Conservation (phyloP, 208 protist genomes). For the Plasmodiophora brassicae region DNA sequence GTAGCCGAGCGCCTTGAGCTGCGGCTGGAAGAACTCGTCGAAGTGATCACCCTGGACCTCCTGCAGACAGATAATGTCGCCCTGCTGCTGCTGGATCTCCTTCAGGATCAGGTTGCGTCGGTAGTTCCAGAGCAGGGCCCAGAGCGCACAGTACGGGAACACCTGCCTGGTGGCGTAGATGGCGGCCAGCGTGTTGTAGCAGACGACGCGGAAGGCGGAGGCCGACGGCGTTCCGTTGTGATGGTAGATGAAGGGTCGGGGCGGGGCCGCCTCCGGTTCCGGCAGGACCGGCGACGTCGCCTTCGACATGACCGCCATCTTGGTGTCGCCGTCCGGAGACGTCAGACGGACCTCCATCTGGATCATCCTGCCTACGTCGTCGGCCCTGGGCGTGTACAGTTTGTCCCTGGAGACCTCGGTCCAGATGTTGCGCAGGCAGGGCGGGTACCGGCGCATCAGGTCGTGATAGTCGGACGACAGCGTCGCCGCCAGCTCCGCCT, state of each 20-base stretch:
- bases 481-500: not conserved
- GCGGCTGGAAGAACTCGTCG: slow-evolving; percentile 32
- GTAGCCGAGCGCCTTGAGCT: slow-evolving; percentile 18
- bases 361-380: slow-evolving; percentile 25
- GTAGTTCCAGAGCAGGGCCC: slow-evolving; percentile 7
- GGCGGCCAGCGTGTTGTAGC: slow-evolving; percentile 31
- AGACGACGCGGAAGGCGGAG: slow-evolving; percentile 13
- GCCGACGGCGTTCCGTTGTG: not conserved
- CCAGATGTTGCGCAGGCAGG: not conserved
- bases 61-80: slow-evolving; percentile 24
- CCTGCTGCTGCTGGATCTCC: not conserved
- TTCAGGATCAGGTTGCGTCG: slow-evolving; percentile 2
- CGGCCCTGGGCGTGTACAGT: not conserved
- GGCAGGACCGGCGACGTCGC: not conserved
- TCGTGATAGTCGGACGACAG: not conserved
- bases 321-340: not conserved
- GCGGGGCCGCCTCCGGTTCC: not conserved
- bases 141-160: not conserved
- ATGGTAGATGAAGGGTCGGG: not conserved
- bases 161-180: slow-evolving; percentile 29
- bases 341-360: not conserved
- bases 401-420: not conserved
- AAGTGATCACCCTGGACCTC: slow-evolving; percentile 26
- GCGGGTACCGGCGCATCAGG: not conserved
- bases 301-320: not conserved